These are phyloP conservation scores for Arthroderma sp. DNA, from an alignment of 2,329 filamentous ascomycete species.

Conservation along the genomic window DNA sequence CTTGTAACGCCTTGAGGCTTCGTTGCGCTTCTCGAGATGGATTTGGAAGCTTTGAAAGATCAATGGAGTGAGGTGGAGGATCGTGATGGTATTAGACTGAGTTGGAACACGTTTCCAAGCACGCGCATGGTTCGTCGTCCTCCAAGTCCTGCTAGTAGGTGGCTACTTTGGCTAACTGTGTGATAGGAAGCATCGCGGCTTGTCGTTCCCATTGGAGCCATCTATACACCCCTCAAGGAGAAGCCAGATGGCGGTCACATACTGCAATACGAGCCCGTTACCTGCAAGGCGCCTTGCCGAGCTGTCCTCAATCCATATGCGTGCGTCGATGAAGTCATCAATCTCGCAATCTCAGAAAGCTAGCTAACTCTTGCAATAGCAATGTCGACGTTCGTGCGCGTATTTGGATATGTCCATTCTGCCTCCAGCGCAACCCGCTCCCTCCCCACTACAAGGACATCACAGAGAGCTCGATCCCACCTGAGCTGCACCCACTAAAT, in stretches of 20 bases:
- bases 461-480: conserved; percentile 50
- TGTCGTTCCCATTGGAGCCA: conserved; percentile 87
- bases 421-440: conserved; percentile 51
- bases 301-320: conserved; percentile 95
- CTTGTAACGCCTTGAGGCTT: too few species aligned
- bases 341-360: not conserved
- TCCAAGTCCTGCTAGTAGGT: not conserved
- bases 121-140: conserved; percentile 68
- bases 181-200: conserved; percentile 77
- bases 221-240: conserved; percentile 93
- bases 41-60: conserved; percentile 86
- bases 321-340: conserved; percentile 37
- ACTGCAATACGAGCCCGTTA: conserved; percentile 90
- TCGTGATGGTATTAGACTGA: conserved; percentile 84
- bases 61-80: conserved; percentile 96
- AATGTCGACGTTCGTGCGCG: conserved; percentile 54
- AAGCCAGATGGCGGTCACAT: conserved; percentile 70
- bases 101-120: conserved; percentile 98
- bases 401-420: conserved; percentile 58
- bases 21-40: conserved; percentile 44
- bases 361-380: conserved; percentile 20
- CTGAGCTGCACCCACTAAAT: conserved; percentile 51
- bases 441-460: conserved; percentile 59
- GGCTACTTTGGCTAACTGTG: not conserved
- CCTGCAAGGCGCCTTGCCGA: conserved; percentile 90